Base-by-base conservation (phyloP, 1,139 yeast genomes). In the Lodderomyces parapsilosis region DNA sequence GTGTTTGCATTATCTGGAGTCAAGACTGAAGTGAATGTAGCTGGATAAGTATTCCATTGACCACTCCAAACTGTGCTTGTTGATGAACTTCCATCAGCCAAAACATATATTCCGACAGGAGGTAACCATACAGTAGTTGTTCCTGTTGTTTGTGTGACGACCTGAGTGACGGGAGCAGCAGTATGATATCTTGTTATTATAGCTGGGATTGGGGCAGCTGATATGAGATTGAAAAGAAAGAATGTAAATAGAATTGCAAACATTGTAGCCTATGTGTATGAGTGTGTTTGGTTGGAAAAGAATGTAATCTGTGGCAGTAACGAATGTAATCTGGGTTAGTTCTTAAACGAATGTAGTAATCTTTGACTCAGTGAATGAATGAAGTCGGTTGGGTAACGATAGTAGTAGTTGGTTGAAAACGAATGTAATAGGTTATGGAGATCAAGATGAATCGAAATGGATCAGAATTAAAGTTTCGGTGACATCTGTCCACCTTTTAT, bases 61-160 rank as follows among this genome's bases (percentile, higher is more conserved):
- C 58, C 57, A 19, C 61, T 62, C 25, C 75, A 62, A 47, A 76
- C 62, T 37, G 88, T 82, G 50, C 68, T 68, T 7, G 90, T 83
- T 51, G 73, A 80, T 32, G 86, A 80, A 30, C 68, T 78, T 46
- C 80, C 86, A 56, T 80, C 77, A 35, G 85, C 78, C 9, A 31
- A 23, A 43, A 84, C 73, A 39, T 82, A 68, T 35, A 81, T 68
- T 57, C 83, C 80, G 25, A 84, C 89, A n/a, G 88, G 81, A 41
- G 90, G 88, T 44, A 84, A 78, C 47, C 76, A 70, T 23, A 78
- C 67, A 8, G 86, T 75, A 36, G 81, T 74, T 5, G 86, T 81
- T 7, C 83, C 78, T 1, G 86, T 81, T 18, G 80, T 71, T 49
- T 70, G 69, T 18, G 80, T 74, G 44, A 74, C 66, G 1, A 81